Percentiles rank a stretch among this genome's conserved stretches.
These are phyloP conservation scores for Xanthoconium purpureum DNA, from an alignment of 768 basidiomycete genomes.

Conservation along the genomic window DNA sequence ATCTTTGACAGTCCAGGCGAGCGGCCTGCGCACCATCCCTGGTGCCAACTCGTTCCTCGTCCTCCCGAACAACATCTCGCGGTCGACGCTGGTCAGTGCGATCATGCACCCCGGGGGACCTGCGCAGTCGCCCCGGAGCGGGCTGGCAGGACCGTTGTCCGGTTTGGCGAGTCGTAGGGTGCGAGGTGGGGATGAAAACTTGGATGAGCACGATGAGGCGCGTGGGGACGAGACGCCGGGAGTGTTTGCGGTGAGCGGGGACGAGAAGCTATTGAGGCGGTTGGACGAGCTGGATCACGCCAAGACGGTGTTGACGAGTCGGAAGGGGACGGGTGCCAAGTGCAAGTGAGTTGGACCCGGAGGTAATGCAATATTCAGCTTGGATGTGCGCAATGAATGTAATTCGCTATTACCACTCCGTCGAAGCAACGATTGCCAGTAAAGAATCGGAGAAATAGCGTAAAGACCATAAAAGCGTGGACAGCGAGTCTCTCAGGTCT, in stretches of 20 bases:
- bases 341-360: constrained; percentile 58
- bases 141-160: constrained; percentile 35
- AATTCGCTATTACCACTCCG: too few relatives aligned
- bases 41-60: constrained; percentile 79
- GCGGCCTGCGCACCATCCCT: constrained; percentile 78
- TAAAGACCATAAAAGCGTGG: too few relatives aligned
- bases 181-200: background rate
- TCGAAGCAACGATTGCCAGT: too few relatives aligned
- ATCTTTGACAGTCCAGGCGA: constrained; percentile 87
- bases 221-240: constrained; percentile 50
- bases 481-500: too few relatives aligned
- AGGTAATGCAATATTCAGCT: constrained; percentile 25
- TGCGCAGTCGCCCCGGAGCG: constrained; percentile 33
- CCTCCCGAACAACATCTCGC: constrained; percentile 77
- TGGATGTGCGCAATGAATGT: too few relatives aligned
- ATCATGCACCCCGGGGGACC: constrained; percentile 66
- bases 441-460: too few relatives aligned
- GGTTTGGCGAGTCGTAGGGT: constrained; percentile 25
- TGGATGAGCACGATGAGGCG: constrained; percentile 21
- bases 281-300: constrained; percentile 71
- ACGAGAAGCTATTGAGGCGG: constrained; percentile 75
- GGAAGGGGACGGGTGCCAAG: constrained; percentile 74
- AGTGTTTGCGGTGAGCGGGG: constrained; percentile 63
- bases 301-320: constrained; percentile 69
- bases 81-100: constrained; percentile 80